These are phyloP conservation scores for Nemophila menziesii DNA, from an alignment of 257 asterid species.

Conservation along the genomic window DNA sequence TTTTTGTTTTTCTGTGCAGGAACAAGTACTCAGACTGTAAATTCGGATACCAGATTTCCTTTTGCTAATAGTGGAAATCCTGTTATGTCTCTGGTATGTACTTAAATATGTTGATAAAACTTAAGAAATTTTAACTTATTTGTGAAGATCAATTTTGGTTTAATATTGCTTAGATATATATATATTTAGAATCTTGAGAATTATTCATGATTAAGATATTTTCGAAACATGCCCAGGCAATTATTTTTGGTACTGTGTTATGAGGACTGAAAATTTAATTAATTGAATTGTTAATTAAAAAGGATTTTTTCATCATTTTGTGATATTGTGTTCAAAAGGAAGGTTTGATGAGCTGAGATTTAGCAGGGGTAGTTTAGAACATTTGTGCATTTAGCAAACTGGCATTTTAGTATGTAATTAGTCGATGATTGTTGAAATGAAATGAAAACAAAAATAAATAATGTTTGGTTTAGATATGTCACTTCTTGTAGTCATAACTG, in stretches of 20 bases:
- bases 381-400: too few relatives aligned
- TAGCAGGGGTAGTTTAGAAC: too few relatives aligned
- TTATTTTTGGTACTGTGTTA: background rate
- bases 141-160: background rate
- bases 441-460: too few relatives aligned
- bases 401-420: too few relatives aligned
- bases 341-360: too few relatives aligned
- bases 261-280: background rate
- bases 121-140: background rate
- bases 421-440: too few relatives aligned
- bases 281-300: background rate
- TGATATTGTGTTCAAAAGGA: background rate
- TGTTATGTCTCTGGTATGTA: constrained; percentile 66
- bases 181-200: background rate
- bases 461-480: background rate
- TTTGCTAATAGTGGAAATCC: constrained; percentile 70
- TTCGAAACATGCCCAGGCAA: too few relatives aligned
- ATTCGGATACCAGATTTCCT: constrained; percentile 49
- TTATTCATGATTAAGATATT: background rate
- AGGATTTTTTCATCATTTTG: background rate
- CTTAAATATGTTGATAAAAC: background rate
- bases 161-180: too few relatives aligned
- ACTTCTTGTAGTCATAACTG: background rate
- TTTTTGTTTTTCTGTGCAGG: constrained; percentile 34
- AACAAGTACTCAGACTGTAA: constrained; percentile 29